Evolutionary conservation across 768 basidiomycete genomes (phyloP), one percentile per base, ranked within the genome.

Genomic region (Tremella fuciformis): DNA sequence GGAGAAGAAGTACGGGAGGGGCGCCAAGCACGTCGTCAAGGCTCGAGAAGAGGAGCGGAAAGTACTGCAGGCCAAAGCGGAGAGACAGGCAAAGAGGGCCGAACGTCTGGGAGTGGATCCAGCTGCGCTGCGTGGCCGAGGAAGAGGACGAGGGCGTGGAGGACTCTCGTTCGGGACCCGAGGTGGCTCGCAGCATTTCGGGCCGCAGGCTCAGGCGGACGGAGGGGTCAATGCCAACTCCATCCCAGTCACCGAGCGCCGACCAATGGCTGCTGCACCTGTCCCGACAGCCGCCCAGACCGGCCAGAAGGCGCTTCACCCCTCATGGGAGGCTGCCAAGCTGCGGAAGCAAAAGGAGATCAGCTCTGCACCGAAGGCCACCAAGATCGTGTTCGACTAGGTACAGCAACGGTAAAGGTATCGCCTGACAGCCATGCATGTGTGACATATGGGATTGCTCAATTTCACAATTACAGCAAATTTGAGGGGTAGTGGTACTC

Each of bases 301-400:
- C 16, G 57, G 44, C 38, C 67, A 75, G 39, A 81, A 72, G 73
- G 80, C 83, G 26, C 64, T 96, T 55, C 96, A 99, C 78, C 94
- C 96, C 1, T 94, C 91, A 13, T 99, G 96, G 94, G 89, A 89
- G 76, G 96, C 96, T 6, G 97, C 93, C 79, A 83, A 82, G 77
- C 86, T 84, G 75, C 76, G 86, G 59, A 90, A 88, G 78, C 67
- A 76, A 54, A 74, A 69, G 63, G 77, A 79, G 60, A 69, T 67
- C 58, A 86, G 87, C 38, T 76, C 85, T 9, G 83, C 85, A 42
- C 81, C 85, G 47, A 85, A 86, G 76, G 89, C 91, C 22, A 92
- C 85, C 74, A 96, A 96, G 80, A 94, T 96, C 55, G 76, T 78
- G 0, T 82, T 82, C 62, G 79, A 78, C 57, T 81, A 70, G 55